Base-by-base conservation (phyloP, 495 filamentous ascomycete genomes). In the Penicillium maclennaniae region DNA sequence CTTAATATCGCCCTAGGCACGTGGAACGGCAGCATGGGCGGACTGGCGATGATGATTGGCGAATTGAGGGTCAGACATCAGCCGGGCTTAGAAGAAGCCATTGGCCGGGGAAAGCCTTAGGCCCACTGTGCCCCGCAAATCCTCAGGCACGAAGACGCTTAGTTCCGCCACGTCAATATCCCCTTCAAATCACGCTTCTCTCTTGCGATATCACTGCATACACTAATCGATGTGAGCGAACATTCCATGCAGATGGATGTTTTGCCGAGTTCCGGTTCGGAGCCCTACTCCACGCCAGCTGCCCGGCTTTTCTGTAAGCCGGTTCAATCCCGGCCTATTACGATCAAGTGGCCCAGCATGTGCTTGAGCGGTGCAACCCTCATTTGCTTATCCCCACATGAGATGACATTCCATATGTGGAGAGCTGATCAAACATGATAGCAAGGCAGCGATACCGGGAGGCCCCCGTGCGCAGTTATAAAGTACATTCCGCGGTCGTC, bases 21-120 rank as follows among this genome's bases (percentile, higher is more conserved):
- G 45, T 54, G 51, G 45, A 10, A 43, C 4, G 14, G 39, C 48
- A 31, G 51, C 51, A 48, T 54, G 51, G 23, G 45, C 51, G 7
- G 10, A 25, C 27, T 8, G 23, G 8, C 39, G 28, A 28, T 37
- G 23, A 4, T 54, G 45, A 54, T 54, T 54, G 38, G 38, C 38
- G 31, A 34, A 4, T 10, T 12, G 9, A 12, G 31, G 2, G 27
- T 10, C 3, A 3, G 31, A 4, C 3, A 3, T 34, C 9, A 12
- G 9, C 31, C 10, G 31, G 10, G 31, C n/a, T 14, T 4, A 1
- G 3, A 14, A 12, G 3, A 14, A 1, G 31, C 15, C 4, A 34
- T 34, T 34, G 10, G 31, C 1, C 31, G 9, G 31, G 9, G 31
- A 1, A 1, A 37, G 3, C 3, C 3, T 2, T 1, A 40, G n/a